These are phyloP conservation scores for Didymosphaeria variabile DNA, from an alignment of 2,329 filamentous ascomycete genomes.

Conservation along the genomic window DNA sequence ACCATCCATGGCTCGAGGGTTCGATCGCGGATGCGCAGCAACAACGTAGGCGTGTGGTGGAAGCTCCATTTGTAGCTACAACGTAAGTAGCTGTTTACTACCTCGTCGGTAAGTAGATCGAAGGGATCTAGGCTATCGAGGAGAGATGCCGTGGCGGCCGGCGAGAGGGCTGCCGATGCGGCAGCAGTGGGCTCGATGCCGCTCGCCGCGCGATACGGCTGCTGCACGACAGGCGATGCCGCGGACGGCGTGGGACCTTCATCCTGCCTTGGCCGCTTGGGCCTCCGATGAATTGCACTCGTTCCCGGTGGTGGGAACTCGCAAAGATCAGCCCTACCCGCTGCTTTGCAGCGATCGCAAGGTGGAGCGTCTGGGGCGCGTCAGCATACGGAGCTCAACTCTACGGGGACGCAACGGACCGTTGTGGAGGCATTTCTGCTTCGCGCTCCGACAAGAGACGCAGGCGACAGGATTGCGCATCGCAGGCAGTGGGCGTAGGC, in stretches of 20 bases:
- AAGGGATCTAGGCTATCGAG: constrained; percentile 50
- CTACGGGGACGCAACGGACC: constrained; percentile 2
- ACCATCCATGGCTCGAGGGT: constrained; percentile 50
- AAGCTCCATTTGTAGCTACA: constrained; percentile 56
- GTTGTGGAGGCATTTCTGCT: constrained; percentile 52
- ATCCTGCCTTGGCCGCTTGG: constrained; percentile 48
- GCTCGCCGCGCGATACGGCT: constrained; percentile 30
- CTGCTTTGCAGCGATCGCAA: constrained; percentile 50
- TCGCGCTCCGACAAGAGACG: constrained; percentile 49
- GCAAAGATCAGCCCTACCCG: constrained; percentile 43
- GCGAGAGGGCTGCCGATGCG: constrained; percentile 25
- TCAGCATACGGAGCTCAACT: neutral
- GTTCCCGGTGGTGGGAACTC: constrained; percentile 51
- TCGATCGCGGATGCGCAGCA: constrained; percentile 49
- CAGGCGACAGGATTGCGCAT: constrained; percentile 54
- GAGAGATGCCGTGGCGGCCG: constrained; percentile 37
- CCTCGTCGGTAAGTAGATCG: constrained; percentile 52
- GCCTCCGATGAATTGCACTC: constrained; percentile 47
- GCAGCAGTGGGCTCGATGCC: constrained; percentile 33
- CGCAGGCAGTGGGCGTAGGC: constrained; percentile 8
- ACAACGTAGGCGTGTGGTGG: constrained; percentile 52
- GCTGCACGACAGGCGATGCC: constrained; percentile 22
- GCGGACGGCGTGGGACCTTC: constrained; percentile 28
- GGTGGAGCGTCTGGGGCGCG: constrained; percentile 41
- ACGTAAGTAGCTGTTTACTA: constrained; percentile 52